Percentiles rank a stretch among this genome's conserved stretches.
Evolutionary conservation across 2,329 filamentous ascomycete genomes (phyloP).

Genomic region (Alternaria gansuensis): DNA sequence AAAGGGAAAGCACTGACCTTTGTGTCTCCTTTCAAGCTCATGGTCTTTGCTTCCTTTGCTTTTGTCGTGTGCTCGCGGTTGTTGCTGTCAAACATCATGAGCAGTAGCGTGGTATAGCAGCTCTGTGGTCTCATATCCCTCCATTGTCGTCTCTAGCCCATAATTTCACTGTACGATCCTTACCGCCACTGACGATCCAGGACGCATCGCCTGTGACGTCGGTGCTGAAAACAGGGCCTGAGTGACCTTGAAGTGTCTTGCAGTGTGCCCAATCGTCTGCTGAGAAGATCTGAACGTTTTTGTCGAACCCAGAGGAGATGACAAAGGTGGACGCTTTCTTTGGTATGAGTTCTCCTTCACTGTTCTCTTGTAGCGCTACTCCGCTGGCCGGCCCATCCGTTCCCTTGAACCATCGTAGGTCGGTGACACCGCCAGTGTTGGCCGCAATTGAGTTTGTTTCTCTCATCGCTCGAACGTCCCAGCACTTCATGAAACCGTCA

Average conservation of each 20-base stretch:
- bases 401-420: conserved; percentile 93
- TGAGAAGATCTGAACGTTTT: conserved; percentile 93
- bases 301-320: conserved; percentile 90
- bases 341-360: conserved; percentile 70
- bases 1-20: conserved; percentile 25
- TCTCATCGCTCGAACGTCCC: conserved; percentile 91
- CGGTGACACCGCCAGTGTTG: conserved; percentile 89
- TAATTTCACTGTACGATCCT: conserved; percentile 94
- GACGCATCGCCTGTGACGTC: conserved; percentile 85
- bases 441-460: conserved; percentile 86
- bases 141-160: conserved; percentile 78
- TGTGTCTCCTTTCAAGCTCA: conserved; percentile 15
- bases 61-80: conserved; percentile 4
- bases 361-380: conserved; percentile 66
- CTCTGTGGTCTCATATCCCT: conserved; percentile 40
- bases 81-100: neutral
- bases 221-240: conserved; percentile 88
- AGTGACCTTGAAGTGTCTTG: conserved; percentile 88
- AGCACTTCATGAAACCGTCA: conserved; percentile 97
- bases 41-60: conserved; percentile 9
- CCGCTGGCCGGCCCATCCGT: conserved; percentile 75
- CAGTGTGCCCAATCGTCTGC: conserved; percentile 94
- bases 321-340: conserved; percentile 93
- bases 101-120: conserved; percentile 4
- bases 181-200: conserved; percentile 94